These are phyloP conservation scores for Chaetoceros muelleri DNA, from an alignment of 108 stramenopile species.

Conservation along the genomic window DNA sequence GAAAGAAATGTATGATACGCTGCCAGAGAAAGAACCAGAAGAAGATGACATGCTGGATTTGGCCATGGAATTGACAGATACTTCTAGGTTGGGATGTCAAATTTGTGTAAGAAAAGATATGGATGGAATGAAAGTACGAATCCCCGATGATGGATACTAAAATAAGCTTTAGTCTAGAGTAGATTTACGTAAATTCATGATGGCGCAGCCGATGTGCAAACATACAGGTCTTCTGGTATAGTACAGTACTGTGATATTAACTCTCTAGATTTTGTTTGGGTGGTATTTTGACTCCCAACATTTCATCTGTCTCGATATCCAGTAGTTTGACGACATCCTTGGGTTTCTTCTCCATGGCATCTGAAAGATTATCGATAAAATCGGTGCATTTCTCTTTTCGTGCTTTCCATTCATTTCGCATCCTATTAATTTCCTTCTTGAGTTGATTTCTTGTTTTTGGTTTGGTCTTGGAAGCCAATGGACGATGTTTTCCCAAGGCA, in stretches of 20 bases:
- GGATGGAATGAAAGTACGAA: slow-evolving; percentile 82
- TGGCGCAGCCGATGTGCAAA: too few relatives aligned
- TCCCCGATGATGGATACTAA: slow-evolving; percentile 88
- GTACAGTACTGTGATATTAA: too few relatives aligned
- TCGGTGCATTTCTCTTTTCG: slow-evolving; percentile 74
- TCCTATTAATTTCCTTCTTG: slow-evolving; percentile 60
- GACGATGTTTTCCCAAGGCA: background rate
- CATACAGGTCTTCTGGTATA: too few relatives aligned
- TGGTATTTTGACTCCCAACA: slow-evolving; percentile 30
- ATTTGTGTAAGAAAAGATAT: slow-evolving; percentile 83
- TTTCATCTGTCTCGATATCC: slow-evolving; percentile 76
- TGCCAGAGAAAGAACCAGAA: slow-evolving; percentile 84
- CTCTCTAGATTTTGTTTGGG: slow-evolving; percentile 39
- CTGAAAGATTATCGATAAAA: slow-evolving; percentile 70
- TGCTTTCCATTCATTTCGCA: slow-evolving; percentile 58
- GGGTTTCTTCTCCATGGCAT: slow-evolving; percentile 78
- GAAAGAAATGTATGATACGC: slow-evolving; percentile 70
- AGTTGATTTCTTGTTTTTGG: slow-evolving; percentile 7
- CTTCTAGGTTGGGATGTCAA: slow-evolving; percentile 95
- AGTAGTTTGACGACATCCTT: slow-evolving; percentile 68
- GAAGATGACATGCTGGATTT: slow-evolving; percentile 99
- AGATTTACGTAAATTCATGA: too few relatives aligned
- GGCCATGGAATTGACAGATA: slow-evolving; percentile 94
- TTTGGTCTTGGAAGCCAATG: slow-evolving; percentile 9
- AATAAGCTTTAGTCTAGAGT: background rate